Percentiles rank a stretch among this genome's conserved stretches.
Evolutionary conservation across 2,329 filamentous ascomycete genomes (phyloP).

Genomic region (Stenocarpella maydis): DNA sequence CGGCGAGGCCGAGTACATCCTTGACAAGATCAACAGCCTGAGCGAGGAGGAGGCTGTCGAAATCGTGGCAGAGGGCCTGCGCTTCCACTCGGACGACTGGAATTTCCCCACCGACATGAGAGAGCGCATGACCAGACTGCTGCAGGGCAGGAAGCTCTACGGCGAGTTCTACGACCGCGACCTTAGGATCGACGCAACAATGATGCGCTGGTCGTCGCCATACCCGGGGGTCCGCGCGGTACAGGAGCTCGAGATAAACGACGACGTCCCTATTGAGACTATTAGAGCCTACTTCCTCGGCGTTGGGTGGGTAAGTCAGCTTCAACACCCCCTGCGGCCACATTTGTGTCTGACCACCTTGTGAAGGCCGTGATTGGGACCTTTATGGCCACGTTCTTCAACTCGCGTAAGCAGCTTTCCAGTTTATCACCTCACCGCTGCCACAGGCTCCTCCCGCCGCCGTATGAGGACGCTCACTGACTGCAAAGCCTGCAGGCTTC

Average conservation of each 20-base stretch:
- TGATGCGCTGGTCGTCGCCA: slow-evolving; percentile 51
- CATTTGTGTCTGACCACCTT: background rate
- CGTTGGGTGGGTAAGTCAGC: slow-evolving; percentile 43
- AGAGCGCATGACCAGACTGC: slow-evolving; percentile 49
- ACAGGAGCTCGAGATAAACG: slow-evolving; percentile 47
- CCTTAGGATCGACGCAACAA: slow-evolving; percentile 49
- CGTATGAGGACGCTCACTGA: too few relatives aligned
- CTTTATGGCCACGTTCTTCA: slow-evolving; percentile 52
- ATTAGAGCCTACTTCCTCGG: slow-evolving; percentile 53
- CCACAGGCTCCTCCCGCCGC: too few relatives aligned
- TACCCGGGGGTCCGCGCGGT: slow-evolving; percentile 54
- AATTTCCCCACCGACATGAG: slow-evolving; percentile 54
- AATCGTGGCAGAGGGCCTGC: slow-evolving; percentile 48
- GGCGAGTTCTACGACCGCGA: slow-evolving; percentile 52
- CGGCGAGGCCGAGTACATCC: slow-evolving; percentile 52
- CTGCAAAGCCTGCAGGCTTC: slow-evolving; percentile 37
- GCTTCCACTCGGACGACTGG: slow-evolving; percentile 54
- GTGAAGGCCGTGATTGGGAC: slow-evolving; percentile 46
- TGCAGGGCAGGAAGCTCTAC: slow-evolving; percentile 50
- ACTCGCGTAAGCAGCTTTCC: slow-evolving; percentile 40
- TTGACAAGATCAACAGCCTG: slow-evolving; percentile 52
- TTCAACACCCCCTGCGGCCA: too few relatives aligned
- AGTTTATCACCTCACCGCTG: too few relatives aligned
- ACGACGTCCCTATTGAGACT: slow-evolving; percentile 49
- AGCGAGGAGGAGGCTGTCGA: slow-evolving; percentile 51